Evolutionary conservation across 2,329 filamentous ascomycete species (phyloP).

Genomic region (Botrytis pseudocinerea): DNA sequence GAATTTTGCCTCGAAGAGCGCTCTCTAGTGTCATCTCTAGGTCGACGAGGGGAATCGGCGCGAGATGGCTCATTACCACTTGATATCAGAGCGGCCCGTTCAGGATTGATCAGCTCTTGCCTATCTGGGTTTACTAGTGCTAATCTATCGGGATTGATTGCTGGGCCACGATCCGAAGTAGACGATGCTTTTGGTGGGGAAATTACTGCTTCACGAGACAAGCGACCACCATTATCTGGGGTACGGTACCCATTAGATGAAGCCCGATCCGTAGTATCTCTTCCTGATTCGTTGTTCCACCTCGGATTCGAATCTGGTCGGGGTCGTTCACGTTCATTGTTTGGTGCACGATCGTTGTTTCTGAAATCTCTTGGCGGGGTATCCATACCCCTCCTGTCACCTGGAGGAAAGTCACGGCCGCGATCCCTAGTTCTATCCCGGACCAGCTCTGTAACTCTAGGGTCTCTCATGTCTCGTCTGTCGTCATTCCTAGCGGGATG

Average conservation of each 20-base stretch:
- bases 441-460: constrained; percentile 31
- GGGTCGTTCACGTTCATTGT: constrained; percentile 35
- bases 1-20: constrained; percentile 47
- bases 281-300: constrained; percentile 37
- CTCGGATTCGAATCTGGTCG: constrained; percentile 37
- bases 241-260: constrained; percentile 30
- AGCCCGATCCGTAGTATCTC: constrained; percentile 36
- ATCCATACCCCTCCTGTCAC: constrained; percentile 37
- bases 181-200: constrained; percentile 35
- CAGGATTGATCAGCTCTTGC: constrained; percentile 41
- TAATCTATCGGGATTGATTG: constrained; percentile 32
- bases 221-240: constrained; percentile 34
- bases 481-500: constrained; percentile 37
- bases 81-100: constrained; percentile 40
- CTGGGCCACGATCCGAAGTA: constrained; percentile 33
- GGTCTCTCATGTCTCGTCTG: constrained; percentile 38
- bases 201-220: constrained; percentile 38
- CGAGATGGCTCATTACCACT: constrained; percentile 34
- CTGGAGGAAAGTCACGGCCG: constrained; percentile 36
- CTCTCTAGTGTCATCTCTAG: constrained; percentile 39
- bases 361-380: constrained; percentile 35
- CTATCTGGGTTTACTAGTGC: constrained; percentile 36
- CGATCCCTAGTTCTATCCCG: constrained; percentile 38
- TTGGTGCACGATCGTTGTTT: constrained; percentile 32
- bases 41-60: constrained; percentile 38